Conservation (phyloP, 1,284 basidiomycete genomes). For the Malassezia globosa region DNA sequence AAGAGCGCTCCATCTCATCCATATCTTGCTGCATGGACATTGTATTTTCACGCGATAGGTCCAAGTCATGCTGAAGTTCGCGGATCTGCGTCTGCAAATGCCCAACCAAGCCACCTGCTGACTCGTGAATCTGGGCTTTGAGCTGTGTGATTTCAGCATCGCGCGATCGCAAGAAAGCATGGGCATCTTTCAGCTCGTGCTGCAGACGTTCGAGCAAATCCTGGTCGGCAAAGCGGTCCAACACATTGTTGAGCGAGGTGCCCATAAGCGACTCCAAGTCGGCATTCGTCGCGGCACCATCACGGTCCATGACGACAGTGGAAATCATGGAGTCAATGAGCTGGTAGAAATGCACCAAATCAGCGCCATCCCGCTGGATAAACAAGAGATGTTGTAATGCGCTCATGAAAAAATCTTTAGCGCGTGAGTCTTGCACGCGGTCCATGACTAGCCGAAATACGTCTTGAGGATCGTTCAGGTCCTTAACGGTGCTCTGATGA, state of each 20-base stretch:
- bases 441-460: conserved; percentile 71
- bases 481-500: conserved; percentile 64
- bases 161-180: conserved; percentile 64
- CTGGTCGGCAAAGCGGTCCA: conserved; percentile 81
- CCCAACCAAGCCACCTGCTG: conserved; percentile 72
- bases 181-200: conserved; percentile 62
- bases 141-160: conserved; percentile 52
- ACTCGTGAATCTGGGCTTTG: conserved; percentile 67
- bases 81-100: conserved; percentile 63
- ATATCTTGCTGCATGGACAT: conserved; percentile 53
- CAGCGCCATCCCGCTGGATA: conserved; percentile 67
- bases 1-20: conserved; percentile 65
- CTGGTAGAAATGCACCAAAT: conserved; percentile 74
- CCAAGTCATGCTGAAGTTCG: conserved; percentile 68
- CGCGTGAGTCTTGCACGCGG: conserved; percentile 64
- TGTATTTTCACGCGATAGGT: conserved; percentile 64
- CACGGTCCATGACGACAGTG: conserved; percentile 78
- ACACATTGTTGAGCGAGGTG: conserved; percentile 74
- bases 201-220: conserved; percentile 70
- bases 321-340: conserved; percentile 85
- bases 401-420: conserved; percentile 75
- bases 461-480: conserved; percentile 71
- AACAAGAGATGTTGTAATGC: conserved; percentile 85
- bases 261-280: conserved; percentile 72
- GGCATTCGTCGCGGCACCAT: conserved; percentile 57